These are phyloP conservation scores for Gnomoniopsis smithogilvyi DNA, from an alignment of 2,329 filamentous ascomycete genomes.

Conservation along the genomic window DNA sequence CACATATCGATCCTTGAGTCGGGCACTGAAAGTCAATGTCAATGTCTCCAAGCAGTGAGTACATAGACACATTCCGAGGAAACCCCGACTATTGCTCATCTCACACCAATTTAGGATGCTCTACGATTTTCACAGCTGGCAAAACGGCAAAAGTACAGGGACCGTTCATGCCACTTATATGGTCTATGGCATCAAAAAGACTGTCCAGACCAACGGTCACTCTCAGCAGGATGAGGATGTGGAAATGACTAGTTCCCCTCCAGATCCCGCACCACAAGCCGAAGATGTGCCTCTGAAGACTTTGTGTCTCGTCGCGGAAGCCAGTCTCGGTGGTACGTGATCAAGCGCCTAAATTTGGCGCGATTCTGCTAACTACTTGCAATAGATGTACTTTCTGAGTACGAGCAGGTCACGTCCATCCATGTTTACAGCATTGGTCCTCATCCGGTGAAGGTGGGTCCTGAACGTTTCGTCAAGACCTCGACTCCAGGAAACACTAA, in stretches of 20 bases:
- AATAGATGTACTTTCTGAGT: conserved; percentile 63
- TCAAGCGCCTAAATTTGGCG: neutral
- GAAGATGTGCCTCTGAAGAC: conserved; percentile 53
- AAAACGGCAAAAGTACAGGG: conserved; percentile 71
- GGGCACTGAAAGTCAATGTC: conserved; percentile 78
- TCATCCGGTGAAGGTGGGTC: conserved; percentile 59
- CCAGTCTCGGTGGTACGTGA: conserved; percentile 62
- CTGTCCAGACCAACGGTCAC: conserved; percentile 24
- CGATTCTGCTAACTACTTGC: conserved; percentile 17
- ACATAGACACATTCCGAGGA: neutral
- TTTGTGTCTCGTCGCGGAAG: conserved; percentile 68
- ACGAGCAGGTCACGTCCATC: conserved; percentile 71
- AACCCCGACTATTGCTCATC: neutral
- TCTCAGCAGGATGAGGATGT: conserved; percentile 58
- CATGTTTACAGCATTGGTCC: conserved; percentile 85
- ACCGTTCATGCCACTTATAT: conserved; percentile 92
- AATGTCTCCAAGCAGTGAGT: conserved; percentile 84
- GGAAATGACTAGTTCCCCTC: conserved; percentile 66
- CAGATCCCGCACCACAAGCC: conserved; percentile 46
- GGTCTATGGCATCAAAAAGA: conserved; percentile 65
- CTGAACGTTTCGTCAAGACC: fast-evolving
- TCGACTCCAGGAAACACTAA: conserved; percentile 1
- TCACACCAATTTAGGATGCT: conserved; percentile 60
- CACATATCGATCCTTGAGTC: conserved; percentile 81
- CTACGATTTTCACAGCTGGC: conserved; percentile 76